A percentile compares a stretch with the other conserved stretches of the same genome.
Evolutionary conservation across 768 basidiomycete genomes (phyloP).

Genomic region (Agaricus sinodeliciosus): DNA sequence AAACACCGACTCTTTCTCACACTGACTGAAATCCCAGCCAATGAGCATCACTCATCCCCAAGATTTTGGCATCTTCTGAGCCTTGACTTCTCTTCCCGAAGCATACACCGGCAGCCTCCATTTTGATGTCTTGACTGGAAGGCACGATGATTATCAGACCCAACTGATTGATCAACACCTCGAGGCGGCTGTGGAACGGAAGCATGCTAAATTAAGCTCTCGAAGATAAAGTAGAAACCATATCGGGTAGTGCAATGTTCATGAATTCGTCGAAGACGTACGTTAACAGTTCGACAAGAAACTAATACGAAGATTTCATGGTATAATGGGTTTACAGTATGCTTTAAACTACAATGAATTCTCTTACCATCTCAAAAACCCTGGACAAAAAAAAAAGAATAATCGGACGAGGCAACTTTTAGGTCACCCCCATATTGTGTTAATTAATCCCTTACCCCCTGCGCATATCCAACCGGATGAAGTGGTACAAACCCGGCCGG

Average conservation of each 20-base stretch:
- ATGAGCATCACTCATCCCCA: not conserved
- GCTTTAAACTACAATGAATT: not conserved
- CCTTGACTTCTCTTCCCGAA: not conserved
- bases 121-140: not conserved
- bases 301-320: no score
- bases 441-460: not conserved
- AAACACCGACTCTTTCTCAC: constrained; percentile 1
- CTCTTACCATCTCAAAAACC: not conserved
- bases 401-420: not conserved
- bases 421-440: not conserved
- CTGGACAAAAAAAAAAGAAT: not conserved
- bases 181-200: no score
- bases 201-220: no score
- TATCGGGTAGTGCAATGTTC: no score
- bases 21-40: constrained; percentile 6
- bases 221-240: no score
- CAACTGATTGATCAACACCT: no score
- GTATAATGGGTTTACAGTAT: not conserved
- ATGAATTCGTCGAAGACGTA: no score
- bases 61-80: not conserved
- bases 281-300: no score
- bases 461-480: not conserved
- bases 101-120: not conserved
- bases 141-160: not conserved
- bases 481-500: constrained; percentile 10